phyloP scores from a whole-genome alignment of 202 grass and related monocot species.

The Carex arenaria region DNA sequence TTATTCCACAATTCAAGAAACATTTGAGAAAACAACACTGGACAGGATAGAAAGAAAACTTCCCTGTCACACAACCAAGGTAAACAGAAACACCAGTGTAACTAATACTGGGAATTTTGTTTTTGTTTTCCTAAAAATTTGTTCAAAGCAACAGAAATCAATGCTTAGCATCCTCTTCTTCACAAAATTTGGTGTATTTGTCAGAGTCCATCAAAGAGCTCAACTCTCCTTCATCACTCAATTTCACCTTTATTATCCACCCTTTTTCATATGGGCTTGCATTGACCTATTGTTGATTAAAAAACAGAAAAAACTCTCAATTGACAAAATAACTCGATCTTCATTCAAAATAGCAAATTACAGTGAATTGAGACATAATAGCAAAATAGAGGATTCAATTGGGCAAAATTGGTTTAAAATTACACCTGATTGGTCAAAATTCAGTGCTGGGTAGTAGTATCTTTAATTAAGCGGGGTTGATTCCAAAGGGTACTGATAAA shows the following conservation, averaged over 20 bases:
- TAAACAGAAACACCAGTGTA: background rate
- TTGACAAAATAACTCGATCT: background rate
- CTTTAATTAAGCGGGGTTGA: background rate
- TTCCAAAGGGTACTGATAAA: background rate
- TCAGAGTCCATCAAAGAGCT: constrained; percentile 62
- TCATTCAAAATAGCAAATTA: background rate
- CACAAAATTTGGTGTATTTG: constrained; percentile 68
- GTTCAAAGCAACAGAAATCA: constrained; percentile 26
- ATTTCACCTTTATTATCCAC: constrained; percentile 89
- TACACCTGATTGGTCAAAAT: background rate
- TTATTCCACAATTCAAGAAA: constrained; percentile 11
- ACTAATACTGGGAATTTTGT: constrained; percentile 3
- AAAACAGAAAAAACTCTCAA: background rate
- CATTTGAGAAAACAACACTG: background rate
- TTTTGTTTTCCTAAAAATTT: constrained; percentile 10
- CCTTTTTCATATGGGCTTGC: constrained; percentile 54
- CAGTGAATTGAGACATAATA: background rate
- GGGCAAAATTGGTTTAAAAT: background rate
- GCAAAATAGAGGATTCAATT: background rate
- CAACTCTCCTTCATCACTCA: constrained; percentile 50
- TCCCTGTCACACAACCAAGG: background rate
- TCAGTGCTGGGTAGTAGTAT: background rate
- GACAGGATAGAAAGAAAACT: background rate
- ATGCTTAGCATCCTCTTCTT: constrained; percentile 62
- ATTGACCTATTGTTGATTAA: constrained; percentile 43